phyloP scores from a whole-genome alignment of 805 yeast genomes.

The Candida argentea region DNA sequence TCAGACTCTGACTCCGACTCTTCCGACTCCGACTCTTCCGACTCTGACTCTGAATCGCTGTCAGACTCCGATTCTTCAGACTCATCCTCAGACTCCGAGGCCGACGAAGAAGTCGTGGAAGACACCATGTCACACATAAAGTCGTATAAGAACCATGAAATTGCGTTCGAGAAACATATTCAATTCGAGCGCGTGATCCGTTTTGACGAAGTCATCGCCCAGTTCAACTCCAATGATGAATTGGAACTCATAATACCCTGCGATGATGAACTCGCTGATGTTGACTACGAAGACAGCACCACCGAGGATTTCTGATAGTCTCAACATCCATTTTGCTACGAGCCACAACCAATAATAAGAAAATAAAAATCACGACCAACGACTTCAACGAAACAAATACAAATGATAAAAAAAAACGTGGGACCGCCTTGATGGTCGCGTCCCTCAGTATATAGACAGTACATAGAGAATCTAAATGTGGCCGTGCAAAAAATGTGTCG shows the following conservation, averaged over 20 bases:
- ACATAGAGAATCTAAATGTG: too few relatives aligned
- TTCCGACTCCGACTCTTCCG: constrained; percentile 5
- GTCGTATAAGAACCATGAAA: constrained; percentile 30
- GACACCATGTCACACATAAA: constrained; percentile 28
- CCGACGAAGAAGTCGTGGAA: constrained; percentile 30
- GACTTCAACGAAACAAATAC: too few relatives aligned
- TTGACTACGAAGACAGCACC: constrained; percentile 5
- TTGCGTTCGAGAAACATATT: constrained; percentile 33
- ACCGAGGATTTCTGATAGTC: constrained; percentile 6
- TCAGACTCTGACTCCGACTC: constrained; percentile 5
- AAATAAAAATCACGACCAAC: too few relatives aligned
- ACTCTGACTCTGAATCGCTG: constrained; percentile 7
- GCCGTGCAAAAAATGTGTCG: too few relatives aligned
- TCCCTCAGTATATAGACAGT: too few relatives aligned
- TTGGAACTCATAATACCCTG: constrained; percentile 33
- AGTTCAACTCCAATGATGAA: constrained; percentile 27
- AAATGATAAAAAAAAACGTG: too few relatives aligned
- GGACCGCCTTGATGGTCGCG: too few relatives aligned
- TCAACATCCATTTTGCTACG: too few relatives aligned
- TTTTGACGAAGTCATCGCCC: constrained; percentile 27
- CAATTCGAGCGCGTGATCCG: constrained; percentile 30
- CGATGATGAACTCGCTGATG: constrained; percentile 15
- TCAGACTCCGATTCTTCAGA: constrained; percentile 10
- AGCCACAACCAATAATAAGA: too few relatives aligned
- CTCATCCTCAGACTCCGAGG: constrained; percentile 6